Evolutionary conservation across 352 stramenopile genomes (phyloP).

Genomic region (Phytophthora pini): DNA sequence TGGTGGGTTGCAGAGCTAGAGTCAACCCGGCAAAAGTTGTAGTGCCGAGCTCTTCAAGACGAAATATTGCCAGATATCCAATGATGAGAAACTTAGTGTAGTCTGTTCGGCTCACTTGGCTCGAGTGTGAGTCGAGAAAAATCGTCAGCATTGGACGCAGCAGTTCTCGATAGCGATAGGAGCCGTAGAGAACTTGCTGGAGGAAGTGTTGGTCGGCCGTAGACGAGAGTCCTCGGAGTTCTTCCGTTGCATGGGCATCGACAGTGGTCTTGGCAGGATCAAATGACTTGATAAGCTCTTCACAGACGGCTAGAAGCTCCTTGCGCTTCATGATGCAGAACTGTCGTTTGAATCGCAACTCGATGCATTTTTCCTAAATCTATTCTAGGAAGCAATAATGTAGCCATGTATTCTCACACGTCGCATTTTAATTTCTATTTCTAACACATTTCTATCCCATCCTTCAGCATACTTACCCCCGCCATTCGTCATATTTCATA

Average conservation of each 20-base stretch:
- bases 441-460: constrained; percentile 6
- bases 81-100: constrained; percentile 94
- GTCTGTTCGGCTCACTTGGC: constrained; percentile 78
- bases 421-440: background rate
- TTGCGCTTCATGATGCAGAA: constrained; percentile 75
- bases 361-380: no score
- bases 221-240: constrained; percentile 47
- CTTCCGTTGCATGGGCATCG: constrained; percentile 78
- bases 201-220: constrained; percentile 71
- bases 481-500: constrained; percentile 12
- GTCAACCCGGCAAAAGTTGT: constrained; percentile 70
- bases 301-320: constrained; percentile 67
- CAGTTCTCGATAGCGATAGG: constrained; percentile 88
- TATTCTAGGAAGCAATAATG: no score
- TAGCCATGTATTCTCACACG: constrained; percentile 5
- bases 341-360: background rate
- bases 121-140: constrained; percentile 86
- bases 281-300: constrained; percentile 82
- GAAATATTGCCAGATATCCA: constrained; percentile 89
- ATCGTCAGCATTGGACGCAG: constrained; percentile 79
- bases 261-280: constrained; percentile 76
- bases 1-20: constrained; percentile 72
- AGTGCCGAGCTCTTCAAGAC: constrained; percentile 86
- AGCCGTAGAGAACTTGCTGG: constrained; percentile 91
- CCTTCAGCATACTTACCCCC: constrained; percentile 9